Conservation (phyloP, 164 flowering plant species). For the Annona squamosa region DNA sequence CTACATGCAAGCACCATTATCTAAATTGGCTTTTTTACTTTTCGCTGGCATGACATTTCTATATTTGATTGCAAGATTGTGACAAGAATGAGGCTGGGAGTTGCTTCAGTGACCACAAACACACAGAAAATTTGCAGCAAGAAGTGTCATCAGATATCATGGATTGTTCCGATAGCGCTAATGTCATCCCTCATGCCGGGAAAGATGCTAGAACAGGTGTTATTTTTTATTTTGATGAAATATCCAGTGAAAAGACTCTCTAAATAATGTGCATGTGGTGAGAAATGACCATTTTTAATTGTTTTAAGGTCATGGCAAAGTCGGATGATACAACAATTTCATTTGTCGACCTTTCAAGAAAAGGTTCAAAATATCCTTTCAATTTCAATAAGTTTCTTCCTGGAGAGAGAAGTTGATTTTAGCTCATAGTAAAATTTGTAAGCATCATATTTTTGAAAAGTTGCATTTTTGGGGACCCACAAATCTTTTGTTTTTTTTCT, state of each 20-base stretch:
- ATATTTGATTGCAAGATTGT: not conserved
- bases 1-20: slow-evolving; percentile 2
- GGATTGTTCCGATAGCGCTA: not conserved
- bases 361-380: no score
- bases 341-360: no score
- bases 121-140: slow-evolving; percentile 16
- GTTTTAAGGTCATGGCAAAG: no score
- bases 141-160: slow-evolving; percentile 25
- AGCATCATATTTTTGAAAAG: no score
- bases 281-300: not conserved
- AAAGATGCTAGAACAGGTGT: not conserved
- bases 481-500: no score
- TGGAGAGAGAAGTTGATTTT: no score
- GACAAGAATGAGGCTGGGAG: not conserved
- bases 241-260: not conserved
- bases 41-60: not conserved
- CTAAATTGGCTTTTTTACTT: not conserved
- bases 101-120: slow-evolving; percentile 11
- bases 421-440: no score
- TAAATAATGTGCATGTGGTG: not conserved
- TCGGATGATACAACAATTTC: no score
- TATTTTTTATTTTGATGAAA: not conserved
- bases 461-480: no score
- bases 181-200: not conserved
- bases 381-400: no score